Evolutionary conservation across 2,329 filamentous ascomycete species (phyloP), one percentile per base, ranked within the genome.

Genomic region (Mycosphaerella arachidis): DNA sequence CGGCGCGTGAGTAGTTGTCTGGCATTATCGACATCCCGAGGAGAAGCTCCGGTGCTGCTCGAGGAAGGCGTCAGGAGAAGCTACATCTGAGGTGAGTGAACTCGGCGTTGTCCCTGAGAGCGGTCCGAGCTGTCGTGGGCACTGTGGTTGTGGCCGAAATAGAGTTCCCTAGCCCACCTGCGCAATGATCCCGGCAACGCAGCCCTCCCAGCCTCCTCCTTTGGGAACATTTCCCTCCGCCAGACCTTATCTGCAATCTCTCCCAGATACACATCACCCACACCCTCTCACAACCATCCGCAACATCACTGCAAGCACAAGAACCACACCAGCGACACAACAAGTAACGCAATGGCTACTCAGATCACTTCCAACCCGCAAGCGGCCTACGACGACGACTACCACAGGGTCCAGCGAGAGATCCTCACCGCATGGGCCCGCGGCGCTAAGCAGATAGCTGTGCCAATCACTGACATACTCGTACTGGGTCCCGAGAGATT

Each of bases 201-300:
- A 40, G 13, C 37, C 16, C 37, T 7, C 9, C 37, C 16, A 40
- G 37, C 37, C 37, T 9, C 37, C 37, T 40, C 37, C 4, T 40
- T 10, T n/a, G 37, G 16, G 37, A 40, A 10, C 16, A 40, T 40
- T 40, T 40, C 37, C 37, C 16, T 40, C 37, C 16, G 31, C 31
- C 31, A 33, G 31, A 6, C 10, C 31, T 33, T 6, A 6, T 33
- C 10, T 33, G 31, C 31, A 33, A 33, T 6, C 10, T 33, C 31
- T 46, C 13, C 48, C 29, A 18, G 31, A 18, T 10, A 51, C n/a
- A 10, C 48, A 60, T 54, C 59, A 45, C 53, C 31, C 45, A 33
- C 59, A 57, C 40, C 20, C 53, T 62, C 53, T 62, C 54, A 54
- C 48, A 53, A 18, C 37, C 37, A 43, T 53, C 48, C 48, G 56